Percentiles rank a stretch among this genome's conserved stretches.
phyloP scores from a whole-genome alignment of 768 basidiomycete species.

The Tricholoma matsutake region DNA sequence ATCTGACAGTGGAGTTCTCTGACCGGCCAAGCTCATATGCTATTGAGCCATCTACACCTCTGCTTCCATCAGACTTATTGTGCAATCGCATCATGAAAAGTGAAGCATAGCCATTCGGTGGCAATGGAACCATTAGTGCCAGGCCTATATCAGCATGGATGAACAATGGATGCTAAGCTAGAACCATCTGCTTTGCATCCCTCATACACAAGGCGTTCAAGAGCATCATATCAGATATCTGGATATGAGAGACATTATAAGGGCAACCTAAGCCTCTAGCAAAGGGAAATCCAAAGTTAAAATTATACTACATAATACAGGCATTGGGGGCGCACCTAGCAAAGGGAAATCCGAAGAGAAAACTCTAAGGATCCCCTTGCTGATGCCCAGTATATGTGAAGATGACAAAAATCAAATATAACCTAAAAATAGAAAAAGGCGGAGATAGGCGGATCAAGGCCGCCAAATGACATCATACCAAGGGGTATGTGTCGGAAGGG shows the following conservation, averaged over 20 bases:
- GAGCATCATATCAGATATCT: conserved; percentile 31
- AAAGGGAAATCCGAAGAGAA: too few species aligned
- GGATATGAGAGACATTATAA: conserved; percentile 32
- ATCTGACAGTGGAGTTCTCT: conserved; percentile 48
- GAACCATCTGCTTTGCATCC: conserved; percentile 31
- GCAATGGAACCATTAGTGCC: conserved; percentile 31
- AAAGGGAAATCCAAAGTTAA: too few species aligned
- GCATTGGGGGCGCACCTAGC: too few species aligned
- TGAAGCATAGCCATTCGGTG: conserved; percentile 40
- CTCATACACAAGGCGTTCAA: conserved; percentile 36
- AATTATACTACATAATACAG: too few species aligned
- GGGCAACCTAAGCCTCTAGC: too few species aligned
- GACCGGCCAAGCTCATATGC: conserved; percentile 41
- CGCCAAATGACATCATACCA: too few species aligned
- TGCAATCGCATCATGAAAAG: conserved; percentile 51
- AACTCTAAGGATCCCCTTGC: too few species aligned
- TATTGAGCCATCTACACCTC: conserved; percentile 50
- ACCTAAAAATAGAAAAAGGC: too few species aligned
- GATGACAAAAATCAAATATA: too few species aligned
- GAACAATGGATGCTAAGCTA: conserved; percentile 27
- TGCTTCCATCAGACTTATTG: conserved; percentile 41
- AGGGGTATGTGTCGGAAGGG: too few species aligned
- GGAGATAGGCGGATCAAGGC: too few species aligned
- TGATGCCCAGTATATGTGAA: too few species aligned
- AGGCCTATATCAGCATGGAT: conserved; percentile 25